Percentiles rank a stretch among this genome's conserved stretches.
These are phyloP conservation scores for Neurospora sp. DNA, from an alignment of 2,329 filamentous ascomycete species.

Conservation along the genomic window DNA sequence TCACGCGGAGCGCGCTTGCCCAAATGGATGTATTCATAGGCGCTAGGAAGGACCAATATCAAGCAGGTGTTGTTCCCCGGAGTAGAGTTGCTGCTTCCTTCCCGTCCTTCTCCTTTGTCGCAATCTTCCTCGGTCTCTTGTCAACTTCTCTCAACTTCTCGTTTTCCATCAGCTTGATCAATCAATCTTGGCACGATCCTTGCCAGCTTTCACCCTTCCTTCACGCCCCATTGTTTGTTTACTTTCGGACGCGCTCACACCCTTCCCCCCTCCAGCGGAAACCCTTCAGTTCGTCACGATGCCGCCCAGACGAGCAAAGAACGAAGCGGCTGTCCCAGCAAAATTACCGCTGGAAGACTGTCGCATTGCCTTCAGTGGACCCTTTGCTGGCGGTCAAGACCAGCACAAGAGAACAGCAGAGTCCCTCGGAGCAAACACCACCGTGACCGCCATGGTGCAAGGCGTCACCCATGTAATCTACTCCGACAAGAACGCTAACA, in stretches of 20 bases:
- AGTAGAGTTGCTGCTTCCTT: background rate
- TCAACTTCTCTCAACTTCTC: background rate
- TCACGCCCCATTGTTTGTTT: background rate
- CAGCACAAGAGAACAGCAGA: slow-evolving; percentile 35
- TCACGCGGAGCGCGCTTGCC: slow-evolving; percentile 4
- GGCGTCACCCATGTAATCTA: slow-evolving; percentile 47
- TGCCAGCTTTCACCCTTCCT: background rate
- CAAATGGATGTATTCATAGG: background rate
- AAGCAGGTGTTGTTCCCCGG: background rate
- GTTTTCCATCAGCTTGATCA: background rate
- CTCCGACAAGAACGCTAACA: slow-evolving; percentile 41
- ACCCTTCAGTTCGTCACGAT: slow-evolving; percentile 5
- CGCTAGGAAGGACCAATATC: background rate
- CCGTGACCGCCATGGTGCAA: slow-evolving; percentile 36
- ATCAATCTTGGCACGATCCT: background rate
- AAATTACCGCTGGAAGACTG: slow-evolving; percentile 34
- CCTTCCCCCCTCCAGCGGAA: background rate
- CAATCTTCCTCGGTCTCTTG: background rate
- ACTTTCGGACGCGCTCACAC: background rate
- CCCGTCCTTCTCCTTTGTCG: background rate
- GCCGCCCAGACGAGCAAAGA: slow-evolving; percentile 15
- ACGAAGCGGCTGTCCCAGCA: slow-evolving; percentile 7
- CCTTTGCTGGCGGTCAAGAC: slow-evolving; percentile 42
- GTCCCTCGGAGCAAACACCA: slow-evolving; percentile 35
- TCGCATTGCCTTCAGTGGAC: slow-evolving; percentile 49